phyloP scores from a whole-genome alignment of 768 basidiomycete species.

The Candolleomyces efflorescens region DNA sequence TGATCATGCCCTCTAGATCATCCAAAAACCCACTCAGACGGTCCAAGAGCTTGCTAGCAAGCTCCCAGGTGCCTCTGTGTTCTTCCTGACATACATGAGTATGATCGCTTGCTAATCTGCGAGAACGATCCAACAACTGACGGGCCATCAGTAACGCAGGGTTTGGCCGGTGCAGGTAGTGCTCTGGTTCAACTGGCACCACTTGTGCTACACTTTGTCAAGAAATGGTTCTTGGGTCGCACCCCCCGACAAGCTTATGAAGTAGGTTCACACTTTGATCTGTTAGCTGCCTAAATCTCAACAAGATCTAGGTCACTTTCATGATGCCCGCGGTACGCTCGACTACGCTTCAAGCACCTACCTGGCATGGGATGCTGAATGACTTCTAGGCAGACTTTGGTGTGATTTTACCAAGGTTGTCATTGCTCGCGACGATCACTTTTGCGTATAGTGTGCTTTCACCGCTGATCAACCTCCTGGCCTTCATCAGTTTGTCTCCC shows the following conservation, averaged over 20 bases:
- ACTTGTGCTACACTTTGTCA: conserved; percentile 54
- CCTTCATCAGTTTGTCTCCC: conserved; percentile 42
- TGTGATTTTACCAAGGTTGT: conserved; percentile 43
- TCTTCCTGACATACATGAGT: conserved; percentile 63
- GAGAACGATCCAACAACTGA: no score
- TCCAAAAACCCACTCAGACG: conserved; percentile 38
- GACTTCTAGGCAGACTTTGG: conserved; percentile 44
- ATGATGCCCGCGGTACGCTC: conserved; percentile 41
- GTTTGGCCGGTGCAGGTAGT: conserved; percentile 46
- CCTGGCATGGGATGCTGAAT: not conserved
- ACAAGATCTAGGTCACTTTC: conserved; percentile 34
- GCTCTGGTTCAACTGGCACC: conserved; percentile 52
- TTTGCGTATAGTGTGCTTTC: conserved; percentile 60
- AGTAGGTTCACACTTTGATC: conserved; percentile 10
- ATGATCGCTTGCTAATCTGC: not conserved
- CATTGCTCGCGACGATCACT: conserved; percentile 47
- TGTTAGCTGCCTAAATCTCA: conserved; percentile 3
- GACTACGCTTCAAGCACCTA: not conserved
- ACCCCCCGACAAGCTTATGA: conserved; percentile 60
- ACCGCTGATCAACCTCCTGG: conserved; percentile 64
- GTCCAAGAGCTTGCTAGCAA: conserved; percentile 40
- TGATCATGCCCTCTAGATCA: conserved; percentile 25
- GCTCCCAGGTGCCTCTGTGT: conserved; percentile 55
- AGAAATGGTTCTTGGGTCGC: conserved; percentile 62
- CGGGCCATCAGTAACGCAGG: conserved; percentile 38